Conservation (phyloP, 1,139 yeast genomes). For the Magnusiomyces paraingens region DNA sequence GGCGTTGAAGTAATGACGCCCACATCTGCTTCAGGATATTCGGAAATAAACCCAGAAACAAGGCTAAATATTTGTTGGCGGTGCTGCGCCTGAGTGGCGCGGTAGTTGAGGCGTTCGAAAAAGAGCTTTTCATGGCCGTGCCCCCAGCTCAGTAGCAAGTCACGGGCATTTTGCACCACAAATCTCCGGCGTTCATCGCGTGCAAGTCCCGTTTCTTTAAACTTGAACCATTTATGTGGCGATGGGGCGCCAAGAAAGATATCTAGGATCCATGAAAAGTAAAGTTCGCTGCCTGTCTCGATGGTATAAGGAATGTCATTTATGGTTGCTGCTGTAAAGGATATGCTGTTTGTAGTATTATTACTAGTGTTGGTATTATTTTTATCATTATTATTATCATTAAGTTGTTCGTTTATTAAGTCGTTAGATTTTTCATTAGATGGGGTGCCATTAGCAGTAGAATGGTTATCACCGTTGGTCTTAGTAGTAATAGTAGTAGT, state of each 20-base stretch:
- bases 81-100: slow-evolving; percentile 9
- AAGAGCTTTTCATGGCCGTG: slow-evolving; percentile 4
- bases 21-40: slow-evolving; percentile 1
- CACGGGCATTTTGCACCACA: slow-evolving; percentile 40
- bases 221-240: slow-evolving; percentile 8
- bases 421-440: neutral
- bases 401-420: slow-evolving; percentile 14
- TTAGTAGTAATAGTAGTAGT: neutral
- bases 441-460: neutral
- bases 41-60: slow-evolving; percentile 9
- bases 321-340: neutral
- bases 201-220: slow-evolving; percentile 14
- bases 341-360: neutral
- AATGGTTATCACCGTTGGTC: neutral
- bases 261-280: slow-evolving; percentile 19
- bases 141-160: slow-evolving; percentile 35
- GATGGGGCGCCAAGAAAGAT: slow-evolving; percentile 12
- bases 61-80: slow-evolving; percentile 10
- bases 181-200: slow-evolving; percentile 38
- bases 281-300: slow-evolving; percentile 12
- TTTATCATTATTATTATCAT: neutral
- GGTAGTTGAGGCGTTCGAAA: slow-evolving; percentile 8
- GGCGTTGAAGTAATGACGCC: slow-evolving; percentile 7
- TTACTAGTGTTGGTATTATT: neutral
- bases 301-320: neutral